Evolutionary conservation across 2,329 filamentous ascomycete species (phyloP), one percentile per base, ranked within the genome.

Genomic region (Penicillium paneum): DNA sequence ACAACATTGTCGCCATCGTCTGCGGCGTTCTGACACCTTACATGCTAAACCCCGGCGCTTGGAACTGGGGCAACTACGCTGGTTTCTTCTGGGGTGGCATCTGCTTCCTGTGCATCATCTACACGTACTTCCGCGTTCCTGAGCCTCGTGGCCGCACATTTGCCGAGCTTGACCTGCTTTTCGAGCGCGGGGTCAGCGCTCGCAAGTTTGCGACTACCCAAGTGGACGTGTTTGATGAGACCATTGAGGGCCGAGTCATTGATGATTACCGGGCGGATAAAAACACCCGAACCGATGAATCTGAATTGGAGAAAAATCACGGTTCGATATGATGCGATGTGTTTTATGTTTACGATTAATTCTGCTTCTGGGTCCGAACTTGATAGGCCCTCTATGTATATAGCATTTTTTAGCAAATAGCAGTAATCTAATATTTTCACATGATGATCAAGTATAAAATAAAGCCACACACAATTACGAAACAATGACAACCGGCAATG

Each of bases 61-160:
- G 92, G 91, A 79, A 95, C 73, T 96, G 91, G 91, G 81, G 84
- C 57, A 94, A 94, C 75, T 94, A 83, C 65, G 83, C 91, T 0
- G 91, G 91, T 28, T 95, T 96, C 76, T 95, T 95, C 78, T 91
- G 91, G 89, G 86, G 84, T 13, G 89, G 86, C 0, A 86, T 90
- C 54, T 93, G 89, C 74, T 90, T 91, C 75, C 74, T 85, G 52
- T 94, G 89, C 76, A 84, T 92, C 65, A 75, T 94, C 15, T 96
- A 93, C 75, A 88, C 87, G 0, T 93, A 85, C 68, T 92, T 91
- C 78, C 82, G 89, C 12, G 78, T 93, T 0, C 91, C 91, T 0
- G 91, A 96, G 69, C 90, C 91, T 0, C 78, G 78, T 3, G 91
- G 89, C 10, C 84, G 91, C 39, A 88, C 89, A 0, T 96, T 93